Conservation (phyloP, 345 rosid species). For the Eutrema yunnanense region DNA sequence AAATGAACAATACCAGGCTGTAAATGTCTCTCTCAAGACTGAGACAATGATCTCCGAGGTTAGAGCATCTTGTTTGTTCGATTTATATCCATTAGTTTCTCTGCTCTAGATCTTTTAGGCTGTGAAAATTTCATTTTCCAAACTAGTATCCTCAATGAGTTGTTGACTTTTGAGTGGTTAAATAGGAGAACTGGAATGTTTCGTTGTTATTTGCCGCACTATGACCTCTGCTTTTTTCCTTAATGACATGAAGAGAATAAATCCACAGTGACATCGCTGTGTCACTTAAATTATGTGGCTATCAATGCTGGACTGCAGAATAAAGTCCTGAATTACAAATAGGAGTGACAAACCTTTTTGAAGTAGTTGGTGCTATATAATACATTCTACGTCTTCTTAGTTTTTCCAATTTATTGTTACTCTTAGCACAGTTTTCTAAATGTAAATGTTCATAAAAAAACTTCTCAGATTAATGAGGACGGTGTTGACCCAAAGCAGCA, state of each 20-base stretch:
- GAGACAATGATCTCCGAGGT: conserved; percentile 84
- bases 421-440: not conserved
- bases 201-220: not conserved
- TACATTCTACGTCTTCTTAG: not conserved
- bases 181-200: not conserved
- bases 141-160: not conserved
- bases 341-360: not conserved
- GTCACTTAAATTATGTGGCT: conserved; percentile 3
- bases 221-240: not conserved
- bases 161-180: conserved; percentile 9
- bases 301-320: not conserved
- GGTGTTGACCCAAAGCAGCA: conserved; percentile 90
- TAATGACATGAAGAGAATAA: not conserved
- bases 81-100: not conserved
- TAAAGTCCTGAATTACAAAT: not conserved
- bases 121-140: not conserved
- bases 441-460: not conserved
- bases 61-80: conserved; percentile 24
- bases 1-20: conserved; percentile 88
- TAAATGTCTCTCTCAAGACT: conserved; percentile 75
- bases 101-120: conserved; percentile 7
- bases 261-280: not conserved
- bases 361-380: conserved; percentile 11
- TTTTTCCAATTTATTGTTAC: not conserved
- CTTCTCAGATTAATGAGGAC: conserved; percentile 60